Base-by-base conservation (phyloP, 1,284 basidiomycete species). In the Ustilago nuda region DNA sequence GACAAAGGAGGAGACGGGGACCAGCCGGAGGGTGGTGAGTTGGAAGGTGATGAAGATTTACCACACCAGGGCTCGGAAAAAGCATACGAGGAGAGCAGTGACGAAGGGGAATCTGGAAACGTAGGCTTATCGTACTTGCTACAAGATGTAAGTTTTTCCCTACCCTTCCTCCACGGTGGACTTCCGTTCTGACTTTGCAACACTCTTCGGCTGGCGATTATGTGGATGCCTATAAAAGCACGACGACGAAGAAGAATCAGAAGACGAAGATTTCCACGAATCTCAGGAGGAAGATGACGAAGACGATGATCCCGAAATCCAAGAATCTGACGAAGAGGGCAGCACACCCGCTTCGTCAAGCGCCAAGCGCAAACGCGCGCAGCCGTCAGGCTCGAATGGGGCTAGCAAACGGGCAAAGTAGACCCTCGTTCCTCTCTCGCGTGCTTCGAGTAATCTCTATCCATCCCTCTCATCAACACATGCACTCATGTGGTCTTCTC, bases 291-390 rank as follows among this genome's bases (percentile, higher is more conserved):
- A 75, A 17, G 73, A 76, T 15, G 63, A 69, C 45, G 73, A 68
- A 17, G 65, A 73, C 12, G 65, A 68, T 23, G 71, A 76, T 56
- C 68, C 65, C 15, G 65, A 73, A 36, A 68, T 68, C 48, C 66
- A 73, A 66, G 71, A 73, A 27, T 61, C 61, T 8, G 71, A 73
- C 66, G 66, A 67, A 19, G 64, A 73, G 35, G 71, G 68, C 19
- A 65, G 57, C 45, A 65, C 66, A 3, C 70, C 70, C 15, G 57
- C 65, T n/a, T 66, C 64, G 33, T 56, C 61, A 12, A 57, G 63
- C 19, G 45, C 53, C 41, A 68, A 61, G 41, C 65, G 65, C 13
- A 67, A 67, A 50, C 66, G 65, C 32, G 13, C 56, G 9, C 23
- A 30, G 30, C 54, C 15, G 39, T 15, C 45, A 17, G n/a, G 37